A percentile compares a stretch with the other conserved stretches of the same genome.
These are phyloP conservation scores for Cyathus striatus DNA, from an alignment of 768 basidiomycete species.

Conservation along the genomic window DNA sequence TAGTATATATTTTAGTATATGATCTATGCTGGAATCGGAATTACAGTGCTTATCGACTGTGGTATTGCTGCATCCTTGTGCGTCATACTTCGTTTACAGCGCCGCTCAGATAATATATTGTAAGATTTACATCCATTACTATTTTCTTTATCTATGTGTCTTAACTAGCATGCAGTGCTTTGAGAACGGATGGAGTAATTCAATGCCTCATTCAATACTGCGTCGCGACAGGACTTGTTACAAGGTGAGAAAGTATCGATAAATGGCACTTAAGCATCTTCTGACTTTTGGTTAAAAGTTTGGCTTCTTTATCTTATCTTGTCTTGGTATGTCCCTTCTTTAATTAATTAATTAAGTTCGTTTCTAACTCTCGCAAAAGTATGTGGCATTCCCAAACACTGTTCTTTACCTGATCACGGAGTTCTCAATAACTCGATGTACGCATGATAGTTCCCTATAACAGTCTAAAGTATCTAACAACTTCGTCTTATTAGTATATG, in stretches of 20 bases:
- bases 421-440: slow-evolving; percentile 24
- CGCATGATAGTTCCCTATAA: slow-evolving; percentile 8
- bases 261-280: neutral
- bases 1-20: slow-evolving; percentile 16
- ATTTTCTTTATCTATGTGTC: neutral
- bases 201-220: slow-evolving; percentile 23
- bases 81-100: slow-evolving; percentile 22
- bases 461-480: slow-evolving; percentile 8
- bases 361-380: slow-evolving; percentile 13
- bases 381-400: slow-evolving; percentile 20
- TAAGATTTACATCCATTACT: slow-evolving; percentile 7
- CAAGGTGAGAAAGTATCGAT: slow-evolving; percentile 12
- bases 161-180: neutral
- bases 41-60: slow-evolving; percentile 21
- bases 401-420: slow-evolving; percentile 24
- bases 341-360: neutral
- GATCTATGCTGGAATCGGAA: slow-evolving; percentile 23
- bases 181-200: slow-evolving; percentile 19
- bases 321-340: slow-evolving; percentile 10
- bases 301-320: slow-evolving; percentile 22
- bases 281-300: too few relatives aligned
- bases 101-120: slow-evolving; percentile 14
- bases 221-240: slow-evolving; percentile 24
- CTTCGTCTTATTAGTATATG: slow-evolving; percentile 6
- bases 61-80: slow-evolving; percentile 25